These are phyloP conservation scores for Arthrobotrys iridis DNA, from an alignment of 2,329 filamentous ascomycete genomes.

Conservation along the genomic window DNA sequence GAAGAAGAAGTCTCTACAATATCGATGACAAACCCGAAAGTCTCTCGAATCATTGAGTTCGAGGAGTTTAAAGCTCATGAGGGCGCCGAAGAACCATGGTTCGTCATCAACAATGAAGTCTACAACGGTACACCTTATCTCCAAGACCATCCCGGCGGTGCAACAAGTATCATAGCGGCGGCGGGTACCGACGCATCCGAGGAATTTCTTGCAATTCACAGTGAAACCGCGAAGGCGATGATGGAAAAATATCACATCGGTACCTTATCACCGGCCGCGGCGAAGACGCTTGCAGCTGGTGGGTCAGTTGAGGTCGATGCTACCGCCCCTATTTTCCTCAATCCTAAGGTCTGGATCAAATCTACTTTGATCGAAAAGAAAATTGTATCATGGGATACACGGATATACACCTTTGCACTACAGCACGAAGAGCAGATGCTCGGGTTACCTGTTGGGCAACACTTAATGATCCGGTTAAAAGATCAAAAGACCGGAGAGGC, in stretches of 20 bases:
- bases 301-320: constrained; percentile 60
- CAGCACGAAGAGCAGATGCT: constrained; percentile 75
- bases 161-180: constrained; percentile 81
- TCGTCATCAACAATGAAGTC: constrained; percentile 86
- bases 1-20: constrained; percentile 36
- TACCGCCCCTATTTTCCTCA: constrained; percentile 73
- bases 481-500: constrained; percentile 75
- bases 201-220: constrained; percentile 92
- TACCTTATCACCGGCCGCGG: constrained; percentile 72
- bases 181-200: constrained; percentile 85
- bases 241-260: constrained; percentile 88
- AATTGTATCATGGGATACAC: constrained; percentile 78
- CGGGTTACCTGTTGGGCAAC: constrained; percentile 84
- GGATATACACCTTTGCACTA: constrained; percentile 82
- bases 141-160: constrained; percentile 84
- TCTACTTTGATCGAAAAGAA: constrained; percentile 75
- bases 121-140: constrained; percentile 86
- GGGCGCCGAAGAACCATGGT: constrained; percentile 77
- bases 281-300: constrained; percentile 66
- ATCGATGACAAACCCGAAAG: constrained; percentile 76
- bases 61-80: constrained; percentile 77
- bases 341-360: constrained; percentile 77
- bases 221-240: constrained; percentile 90
- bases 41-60: constrained; percentile 73
- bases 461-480: constrained; percentile 82